Conservation (phyloP, 2,329 filamentous ascomycete species). For the Didymellaceae sp. region DNA sequence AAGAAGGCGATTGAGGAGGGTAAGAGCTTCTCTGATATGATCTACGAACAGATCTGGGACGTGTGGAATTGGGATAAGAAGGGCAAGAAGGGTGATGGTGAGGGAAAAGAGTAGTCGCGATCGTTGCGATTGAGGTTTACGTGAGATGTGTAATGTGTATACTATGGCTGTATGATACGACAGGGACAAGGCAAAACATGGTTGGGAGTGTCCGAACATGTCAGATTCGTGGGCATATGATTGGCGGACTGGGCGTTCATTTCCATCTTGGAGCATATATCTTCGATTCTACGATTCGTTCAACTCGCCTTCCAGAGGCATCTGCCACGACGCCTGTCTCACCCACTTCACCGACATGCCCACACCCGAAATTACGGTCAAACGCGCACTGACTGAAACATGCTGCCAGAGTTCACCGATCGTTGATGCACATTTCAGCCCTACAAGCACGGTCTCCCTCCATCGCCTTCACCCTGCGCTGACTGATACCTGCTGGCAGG, state of each 20-base stretch:
- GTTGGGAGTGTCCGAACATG: no score
- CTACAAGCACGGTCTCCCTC: neutral
- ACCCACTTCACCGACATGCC: neutral
- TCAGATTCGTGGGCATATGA: no score
- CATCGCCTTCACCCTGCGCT: neutral
- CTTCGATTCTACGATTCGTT: no score
- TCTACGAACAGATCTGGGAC: constrained; percentile 56
- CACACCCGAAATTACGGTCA: neutral
- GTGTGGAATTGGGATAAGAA: constrained; percentile 55
- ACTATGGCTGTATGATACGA: constrained; percentile 15
- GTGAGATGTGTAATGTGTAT: constrained; percentile 8
- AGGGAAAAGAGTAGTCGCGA: constrained; percentile 30
- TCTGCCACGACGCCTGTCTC: constrained; percentile 11
- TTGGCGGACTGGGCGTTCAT: no score
- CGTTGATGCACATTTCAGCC: neutral
- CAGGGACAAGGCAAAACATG: no score
- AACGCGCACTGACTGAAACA: neutral
- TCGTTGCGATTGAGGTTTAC: neutral
- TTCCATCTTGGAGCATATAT: no score
- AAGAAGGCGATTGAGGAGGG: constrained; percentile 49
- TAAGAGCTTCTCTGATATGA: constrained; percentile 52
- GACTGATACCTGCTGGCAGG: neutral
- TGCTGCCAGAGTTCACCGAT: neutral
- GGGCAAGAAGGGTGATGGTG: constrained; percentile 34
- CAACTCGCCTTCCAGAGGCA: no score